These are phyloP conservation scores for Yamadazyma pseudoaaseri DNA, from an alignment of 1,139 yeast species.

Conservation along the genomic window DNA sequence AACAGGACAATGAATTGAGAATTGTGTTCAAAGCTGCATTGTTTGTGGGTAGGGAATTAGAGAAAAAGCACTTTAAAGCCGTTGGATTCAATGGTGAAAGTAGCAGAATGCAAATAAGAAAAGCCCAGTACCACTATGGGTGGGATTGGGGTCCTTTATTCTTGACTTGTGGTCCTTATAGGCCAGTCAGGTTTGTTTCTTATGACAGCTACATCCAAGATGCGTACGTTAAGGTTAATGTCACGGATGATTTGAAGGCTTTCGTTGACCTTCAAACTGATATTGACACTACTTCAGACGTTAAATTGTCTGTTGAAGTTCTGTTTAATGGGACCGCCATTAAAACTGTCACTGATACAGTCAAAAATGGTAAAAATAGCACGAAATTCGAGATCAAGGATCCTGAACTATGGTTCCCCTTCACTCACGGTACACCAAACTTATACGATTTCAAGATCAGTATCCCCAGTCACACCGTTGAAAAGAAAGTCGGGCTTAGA, in stretches of 20 bases:
- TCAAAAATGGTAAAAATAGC: slow-evolving; percentile 4
- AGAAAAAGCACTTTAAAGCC: slow-evolving; percentile 18
- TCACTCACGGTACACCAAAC: slow-evolving; percentile 34
- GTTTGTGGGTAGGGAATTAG: slow-evolving; percentile 19
- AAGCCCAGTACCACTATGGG: slow-evolving; percentile 56
- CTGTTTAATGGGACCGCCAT: slow-evolving; percentile 4
- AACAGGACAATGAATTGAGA: slow-evolving; percentile 16
- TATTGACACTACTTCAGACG: slow-evolving; percentile 5
- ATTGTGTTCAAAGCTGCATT: slow-evolving; percentile 24
- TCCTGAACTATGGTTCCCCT: slow-evolving; percentile 44
- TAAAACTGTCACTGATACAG: slow-evolving; percentile 4
- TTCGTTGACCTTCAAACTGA: slow-evolving; percentile 14
- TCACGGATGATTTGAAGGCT: slow-evolving; percentile 17
- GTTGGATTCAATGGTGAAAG: slow-evolving; percentile 41
- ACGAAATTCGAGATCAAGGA: slow-evolving; percentile 12
- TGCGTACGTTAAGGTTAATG: slow-evolving; percentile 20
- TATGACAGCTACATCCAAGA: slow-evolving; percentile 19
- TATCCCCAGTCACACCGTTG: slow-evolving; percentile 7
- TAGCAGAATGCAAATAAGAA: slow-evolving; percentile 42
- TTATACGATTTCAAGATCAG: slow-evolving; percentile 25
- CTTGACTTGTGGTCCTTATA: slow-evolving; percentile 47
- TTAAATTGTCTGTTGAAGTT: not conserved
- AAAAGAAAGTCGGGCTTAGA: slow-evolving; percentile 32
- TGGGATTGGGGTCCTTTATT: slow-evolving; percentile 61
- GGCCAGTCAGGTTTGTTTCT: slow-evolving; percentile 33